Evolutionary conservation across 2,329 filamentous ascomycete species (phyloP), one percentile per base, ranked within the genome.

Genomic region (Alternaria brassicae): DNA sequence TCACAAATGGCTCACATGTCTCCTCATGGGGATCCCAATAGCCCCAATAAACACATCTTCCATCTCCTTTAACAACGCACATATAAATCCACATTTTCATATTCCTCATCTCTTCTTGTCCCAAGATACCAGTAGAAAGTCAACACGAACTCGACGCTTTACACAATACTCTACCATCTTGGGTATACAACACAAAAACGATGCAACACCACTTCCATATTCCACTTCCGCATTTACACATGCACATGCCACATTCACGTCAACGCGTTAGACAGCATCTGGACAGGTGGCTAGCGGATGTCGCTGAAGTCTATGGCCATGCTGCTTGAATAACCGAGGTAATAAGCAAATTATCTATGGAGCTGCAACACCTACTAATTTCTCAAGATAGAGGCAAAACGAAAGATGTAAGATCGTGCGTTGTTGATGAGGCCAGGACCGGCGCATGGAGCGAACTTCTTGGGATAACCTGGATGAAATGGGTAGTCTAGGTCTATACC

Each of bases 271-370:
- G 42, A 40, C 55, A 42, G 17, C 49, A 44, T 39, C 34, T 53
- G n/a, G 55, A 53, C 36, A 51, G 37, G 41, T 58, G 55, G 55
- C 49, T 58, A 27, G 49, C 27, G 25, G 55, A 53, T 36, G 49
- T 58, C 19, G 55, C 55, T 45, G 55, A 58, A 21, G 55, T 53
- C 13, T 47, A 53, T 23, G 27, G 49, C 28, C 49, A 49, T 28
- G 49, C 49, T 40, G 55, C 41, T 32, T 58, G 34, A 58, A 37
- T 32, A 47, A 37, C 27, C n/a, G n/a, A n/a, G n/a, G n/a, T 19
- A 37, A 36, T 4, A 25, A 34, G 32, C 19, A 50, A 37, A 50
- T 13, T 7, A 3, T n/a, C 25, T 21, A 13, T 15, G 32, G 15
- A 17, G 6, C 34, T 28, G 21, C 23, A 13, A 36, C 15, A 23